These are phyloP conservation scores for Capsicum baccatum DNA, from an alignment of 257 asterid genomes.

Conservation along the genomic window DNA sequence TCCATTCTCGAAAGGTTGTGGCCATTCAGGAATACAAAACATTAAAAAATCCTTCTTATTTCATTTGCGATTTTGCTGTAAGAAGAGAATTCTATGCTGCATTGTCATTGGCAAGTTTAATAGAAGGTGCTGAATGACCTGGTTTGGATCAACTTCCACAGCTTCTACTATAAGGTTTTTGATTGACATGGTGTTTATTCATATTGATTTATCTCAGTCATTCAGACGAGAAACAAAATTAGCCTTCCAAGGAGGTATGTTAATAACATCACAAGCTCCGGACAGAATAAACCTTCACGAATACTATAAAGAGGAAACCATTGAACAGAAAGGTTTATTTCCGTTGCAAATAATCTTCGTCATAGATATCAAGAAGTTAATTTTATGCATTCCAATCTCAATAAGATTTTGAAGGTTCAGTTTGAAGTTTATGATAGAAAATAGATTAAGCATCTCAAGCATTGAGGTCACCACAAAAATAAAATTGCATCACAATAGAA, in stretches of 20 bases:
- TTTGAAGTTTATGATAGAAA: background rate
- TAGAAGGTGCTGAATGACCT: background rate
- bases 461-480: background rate
- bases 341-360: background rate
- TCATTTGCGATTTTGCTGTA: background rate
- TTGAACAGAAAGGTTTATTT: background rate
- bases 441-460: background rate
- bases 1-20: background rate
- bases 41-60: background rate
- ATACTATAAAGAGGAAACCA: background rate
- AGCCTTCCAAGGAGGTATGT: background rate
- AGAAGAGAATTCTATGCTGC: background rate
- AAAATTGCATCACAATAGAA: constrained; percentile 3
- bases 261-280: background rate
- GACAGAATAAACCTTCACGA: background rate
- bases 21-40: background rate
- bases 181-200: background rate
- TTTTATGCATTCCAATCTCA: background rate
- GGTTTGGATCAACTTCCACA: background rate
- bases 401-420: background rate
- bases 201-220: background rate
- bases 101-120: background rate
- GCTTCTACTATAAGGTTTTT: background rate
- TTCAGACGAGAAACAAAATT: background rate
- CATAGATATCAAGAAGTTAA: background rate